A percentile compares a stretch with the other conserved stretches of the same genome.
Conservation (phyloP, 768 basidiomycete genomes). For the Hortiboletus campestris region DNA sequence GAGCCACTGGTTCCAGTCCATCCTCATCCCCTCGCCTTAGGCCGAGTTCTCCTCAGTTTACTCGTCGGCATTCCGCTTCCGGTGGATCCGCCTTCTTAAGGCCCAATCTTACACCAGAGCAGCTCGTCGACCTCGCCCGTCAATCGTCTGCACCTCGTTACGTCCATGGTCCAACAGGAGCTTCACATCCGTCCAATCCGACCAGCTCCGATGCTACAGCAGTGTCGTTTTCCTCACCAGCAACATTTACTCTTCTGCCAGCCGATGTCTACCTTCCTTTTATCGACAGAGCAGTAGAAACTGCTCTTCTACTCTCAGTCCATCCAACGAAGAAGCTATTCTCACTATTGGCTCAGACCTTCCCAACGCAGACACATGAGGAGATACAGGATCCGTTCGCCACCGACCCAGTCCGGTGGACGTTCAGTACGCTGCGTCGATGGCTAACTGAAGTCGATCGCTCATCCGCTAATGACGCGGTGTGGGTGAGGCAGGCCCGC, state of each 20-base stretch:
- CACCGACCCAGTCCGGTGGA: constrained; percentile 67
- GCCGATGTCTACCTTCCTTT: constrained; percentile 83
- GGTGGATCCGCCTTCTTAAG: constrained; percentile 38
- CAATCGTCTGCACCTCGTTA: constrained; percentile 49
- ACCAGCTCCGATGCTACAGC: not conserved
- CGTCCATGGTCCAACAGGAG: constrained; percentile 1
- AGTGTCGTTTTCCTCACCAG: constrained; percentile 32
- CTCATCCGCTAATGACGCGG: constrained; percentile 58
- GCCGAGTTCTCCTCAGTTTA: constrained; percentile 44
- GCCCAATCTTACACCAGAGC: constrained; percentile 64
- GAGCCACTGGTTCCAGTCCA: constrained; percentile 29
- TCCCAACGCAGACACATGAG: constrained; percentile 38
- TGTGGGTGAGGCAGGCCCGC: constrained; percentile 74
- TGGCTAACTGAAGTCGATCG: constrained; percentile 70
- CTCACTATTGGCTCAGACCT: constrained; percentile 70
- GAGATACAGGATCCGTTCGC: constrained; percentile 36
- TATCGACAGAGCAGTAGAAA: constrained; percentile 78
- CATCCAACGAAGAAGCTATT: constrained; percentile 71
- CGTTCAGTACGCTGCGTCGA: constrained; percentile 61
- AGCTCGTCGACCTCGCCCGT: constrained; percentile 71
- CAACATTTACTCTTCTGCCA: constrained; percentile 72
- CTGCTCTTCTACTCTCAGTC: constrained; percentile 59
- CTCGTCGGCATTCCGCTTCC: constrained; percentile 31
- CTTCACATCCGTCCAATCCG: not conserved
- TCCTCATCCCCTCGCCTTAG: constrained; percentile 45